Evolutionary conservation across 495 filamentous ascomycete genomes (phyloP).

Genomic region (Penicillium flavigenum): DNA sequence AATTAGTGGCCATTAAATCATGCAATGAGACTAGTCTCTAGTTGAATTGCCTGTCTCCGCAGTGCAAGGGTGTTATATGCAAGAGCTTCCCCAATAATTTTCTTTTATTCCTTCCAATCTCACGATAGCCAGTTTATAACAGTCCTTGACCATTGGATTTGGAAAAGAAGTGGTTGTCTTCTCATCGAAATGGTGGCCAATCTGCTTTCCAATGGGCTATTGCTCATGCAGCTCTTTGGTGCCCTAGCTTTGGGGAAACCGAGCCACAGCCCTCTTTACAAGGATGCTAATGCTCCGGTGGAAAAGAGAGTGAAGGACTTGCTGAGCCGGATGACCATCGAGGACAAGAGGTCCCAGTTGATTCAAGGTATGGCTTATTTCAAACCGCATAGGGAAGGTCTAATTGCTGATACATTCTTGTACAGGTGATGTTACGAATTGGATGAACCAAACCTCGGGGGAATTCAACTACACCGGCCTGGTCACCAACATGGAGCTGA

Average conservation of each 20-base stretch:
- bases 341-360: conserved; percentile 68
- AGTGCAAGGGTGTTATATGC: conserved; percentile 7
- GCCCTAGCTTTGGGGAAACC: conserved; percentile 23
- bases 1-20: not conserved
- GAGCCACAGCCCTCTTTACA: conserved; percentile 48
- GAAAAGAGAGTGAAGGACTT: conserved; percentile 64
- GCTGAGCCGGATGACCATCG: conserved; percentile 64
- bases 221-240: conserved; percentile 33
- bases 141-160: not conserved
- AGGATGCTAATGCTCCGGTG: conserved; percentile 57
- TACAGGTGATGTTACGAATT: conserved; percentile 64
- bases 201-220: conserved; percentile 28
- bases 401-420: conserved; percentile 4
- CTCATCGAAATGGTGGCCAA: conserved; percentile 26
- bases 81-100: not conserved
- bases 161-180: not conserved
- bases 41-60: not conserved
- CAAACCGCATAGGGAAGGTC: not conserved
- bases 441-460: conserved; percentile 60
- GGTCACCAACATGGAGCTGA: conserved; percentile 60
- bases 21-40: not conserved
- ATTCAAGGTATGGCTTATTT: conserved; percentile 49
- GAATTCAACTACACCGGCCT: conserved; percentile 63
- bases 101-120: not conserved
- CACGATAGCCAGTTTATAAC: not conserved